These are phyloP conservation scores for Amanita fuliginea DNA, from an alignment of 768 basidiomycete species.

Conservation along the genomic window DNA sequence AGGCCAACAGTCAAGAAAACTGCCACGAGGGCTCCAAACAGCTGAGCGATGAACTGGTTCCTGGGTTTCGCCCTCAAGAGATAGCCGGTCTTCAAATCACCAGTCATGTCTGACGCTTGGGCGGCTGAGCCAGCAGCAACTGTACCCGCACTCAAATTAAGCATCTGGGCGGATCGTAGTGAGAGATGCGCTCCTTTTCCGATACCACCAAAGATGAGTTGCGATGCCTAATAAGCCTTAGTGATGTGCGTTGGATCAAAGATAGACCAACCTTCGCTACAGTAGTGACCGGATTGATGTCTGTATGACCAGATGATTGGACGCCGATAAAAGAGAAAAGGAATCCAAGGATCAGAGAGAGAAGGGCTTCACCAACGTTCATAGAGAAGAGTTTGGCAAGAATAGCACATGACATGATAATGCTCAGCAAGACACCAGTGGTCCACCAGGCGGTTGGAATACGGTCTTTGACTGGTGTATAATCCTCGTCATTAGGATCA, in stretches of 20 bases:
- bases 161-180: conserved; percentile 23
- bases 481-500: conserved; percentile 33
- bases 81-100: conserved; percentile 62
- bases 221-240: conserved; percentile 29
- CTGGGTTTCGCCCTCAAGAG: conserved; percentile 53
- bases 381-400: conserved; percentile 43
- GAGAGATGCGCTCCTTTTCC: conserved; percentile 32
- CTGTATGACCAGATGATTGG: conserved; percentile 47
- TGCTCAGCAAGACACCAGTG: conserved; percentile 33
- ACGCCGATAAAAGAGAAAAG: conserved; percentile 60
- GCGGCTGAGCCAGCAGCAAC: conserved; percentile 45
- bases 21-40: conserved; percentile 46
- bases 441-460: conserved; percentile 49
- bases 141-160: conserved; percentile 43
- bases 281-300: conserved; percentile 51
- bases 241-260: neutral
- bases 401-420: conserved; percentile 39
- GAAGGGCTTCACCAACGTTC: conserved; percentile 47
- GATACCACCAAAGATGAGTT: conserved; percentile 56
- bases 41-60: conserved; percentile 52
- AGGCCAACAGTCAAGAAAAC: conserved; percentile 49
- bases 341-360: conserved; percentile 49
- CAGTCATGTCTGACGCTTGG: conserved; percentile 53
- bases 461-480: conserved; percentile 39
- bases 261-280: conserved; percentile 33